Conservation (phyloP, 2,329 filamentous ascomycete genomes). For the Elsinoe arachidis region DNA sequence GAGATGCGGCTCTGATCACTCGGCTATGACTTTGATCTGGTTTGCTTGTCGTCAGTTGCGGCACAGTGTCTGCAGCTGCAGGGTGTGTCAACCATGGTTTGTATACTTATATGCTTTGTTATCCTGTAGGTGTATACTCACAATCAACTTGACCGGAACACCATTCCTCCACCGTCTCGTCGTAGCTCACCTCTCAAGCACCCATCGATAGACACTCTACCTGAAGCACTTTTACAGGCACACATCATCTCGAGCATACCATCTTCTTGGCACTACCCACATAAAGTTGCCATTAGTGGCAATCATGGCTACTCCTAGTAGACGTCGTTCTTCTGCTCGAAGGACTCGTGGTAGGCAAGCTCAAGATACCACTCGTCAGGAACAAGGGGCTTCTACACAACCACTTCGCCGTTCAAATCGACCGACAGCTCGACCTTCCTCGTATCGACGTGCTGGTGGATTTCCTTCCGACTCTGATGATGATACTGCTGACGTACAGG, state of each 20-base stretch:
- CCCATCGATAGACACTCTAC: too few species aligned
- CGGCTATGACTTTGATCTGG: neutral
- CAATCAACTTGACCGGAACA: neutral
- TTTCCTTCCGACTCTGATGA: neutral
- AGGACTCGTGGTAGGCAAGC: neutral
- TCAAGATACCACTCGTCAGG: neutral
- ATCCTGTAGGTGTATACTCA: neutral
- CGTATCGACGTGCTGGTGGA: neutral
- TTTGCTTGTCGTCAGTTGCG: neutral
- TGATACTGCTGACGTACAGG: neutral
- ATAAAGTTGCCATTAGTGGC: neutral
- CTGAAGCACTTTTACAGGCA: too few species aligned
- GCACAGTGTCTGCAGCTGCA: constrained; percentile 4
- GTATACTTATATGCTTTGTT: constrained; percentile 1
- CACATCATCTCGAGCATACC: too few species aligned
- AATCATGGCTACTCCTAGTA: neutral
- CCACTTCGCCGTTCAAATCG: neutral
- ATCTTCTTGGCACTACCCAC: neutral
- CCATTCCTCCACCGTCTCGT: neutral
- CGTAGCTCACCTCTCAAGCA: too few species aligned
- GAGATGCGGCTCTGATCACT: constrained; percentile 2
- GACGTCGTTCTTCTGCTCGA: neutral
- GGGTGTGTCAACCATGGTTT: neutral
- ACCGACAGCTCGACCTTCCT: neutral
- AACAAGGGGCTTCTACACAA: neutral